Percentiles rank a stretch among this genome's conserved stretches.
phyloP scores from a whole-genome alignment of 371 early-diverging fungal genomes.

The Mucor ambiguus region DNA sequence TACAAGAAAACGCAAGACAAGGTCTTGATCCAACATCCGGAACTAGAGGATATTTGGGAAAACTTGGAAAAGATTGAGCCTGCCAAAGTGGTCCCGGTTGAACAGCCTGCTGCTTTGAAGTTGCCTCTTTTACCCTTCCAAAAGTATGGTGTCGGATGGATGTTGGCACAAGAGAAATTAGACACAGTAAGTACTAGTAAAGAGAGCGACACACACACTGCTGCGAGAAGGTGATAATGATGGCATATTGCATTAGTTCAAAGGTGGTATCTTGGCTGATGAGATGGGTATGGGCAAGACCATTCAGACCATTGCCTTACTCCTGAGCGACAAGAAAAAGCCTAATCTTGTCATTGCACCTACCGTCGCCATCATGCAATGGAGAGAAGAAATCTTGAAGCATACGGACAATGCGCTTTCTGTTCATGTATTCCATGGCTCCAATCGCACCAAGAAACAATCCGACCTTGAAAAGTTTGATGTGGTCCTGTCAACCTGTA shows the following conservation, averaged over 20 bases:
- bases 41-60: conserved; percentile 71
- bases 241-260: conserved; percentile 48
- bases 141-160: conserved; percentile 84
- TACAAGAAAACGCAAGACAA: conserved; percentile 27
- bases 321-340: conserved; percentile 64
- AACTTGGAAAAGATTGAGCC: conserved; percentile 45
- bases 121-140: conserved; percentile 91
- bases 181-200: conserved; percentile 34
- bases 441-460: conserved; percentile 52
- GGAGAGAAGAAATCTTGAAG: conserved; percentile 80
- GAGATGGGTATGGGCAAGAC: conserved; percentile 99
- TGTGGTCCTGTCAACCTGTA: conserved; percentile 85
- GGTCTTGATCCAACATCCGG: conserved; percentile 60
- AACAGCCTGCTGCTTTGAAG: conserved; percentile 73
- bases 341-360: conserved; percentile 91
- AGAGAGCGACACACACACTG: too few relatives aligned
- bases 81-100: conserved; percentile 40
- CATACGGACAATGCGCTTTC: conserved; percentile 69
- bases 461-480: conserved; percentile 67
- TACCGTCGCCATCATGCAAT: conserved; percentile 90
- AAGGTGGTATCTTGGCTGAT: conserved; percentile 86
- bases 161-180: conserved; percentile 72
- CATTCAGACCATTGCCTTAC: conserved; percentile 90
- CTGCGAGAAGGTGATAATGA: background rate
- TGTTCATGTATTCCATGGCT: conserved; percentile 77